A percentile compares a stretch with the other conserved stretches of the same genome.
These are phyloP conservation scores for Cyberlindnera amylophila DNA, from an alignment of 805 yeast species.

Conservation along the genomic window DNA sequence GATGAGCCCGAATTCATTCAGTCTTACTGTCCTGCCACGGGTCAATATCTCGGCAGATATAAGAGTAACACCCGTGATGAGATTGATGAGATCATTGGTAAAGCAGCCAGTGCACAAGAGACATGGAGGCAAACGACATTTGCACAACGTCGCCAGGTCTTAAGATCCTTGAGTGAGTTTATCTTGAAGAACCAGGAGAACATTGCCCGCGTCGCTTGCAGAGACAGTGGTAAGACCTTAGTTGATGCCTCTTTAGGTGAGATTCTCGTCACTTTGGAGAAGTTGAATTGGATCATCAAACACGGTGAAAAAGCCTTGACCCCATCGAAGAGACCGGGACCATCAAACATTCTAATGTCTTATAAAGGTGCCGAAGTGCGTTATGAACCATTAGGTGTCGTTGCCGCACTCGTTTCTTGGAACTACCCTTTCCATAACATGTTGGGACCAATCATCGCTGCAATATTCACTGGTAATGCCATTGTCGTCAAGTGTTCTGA, in stretches of 20 bases:
- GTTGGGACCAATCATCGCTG: constrained; percentile 88
- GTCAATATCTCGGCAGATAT: constrained; percentile 77
- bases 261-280: constrained; percentile 91
- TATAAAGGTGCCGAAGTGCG: constrained; percentile 92
- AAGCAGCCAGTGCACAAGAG: constrained; percentile 32
- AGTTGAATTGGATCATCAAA: constrained; percentile 81
- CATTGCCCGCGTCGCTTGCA: constrained; percentile 87
- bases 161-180: constrained; percentile 67
- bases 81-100: constrained; percentile 58
- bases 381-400: constrained; percentile 86
- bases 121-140: constrained; percentile 44
- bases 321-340: constrained; percentile 76
- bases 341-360: constrained; percentile 77
- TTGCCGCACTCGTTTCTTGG: constrained; percentile 92
- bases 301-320: constrained; percentile 71
- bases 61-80: constrained; percentile 61
- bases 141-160: constrained; percentile 62
- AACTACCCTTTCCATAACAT: constrained; percentile 95
- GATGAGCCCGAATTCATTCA: constrained; percentile 69
- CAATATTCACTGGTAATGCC: constrained; percentile 87
- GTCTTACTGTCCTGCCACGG: constrained; percentile 94
- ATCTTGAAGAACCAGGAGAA: constrained; percentile 79
- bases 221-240: constrained; percentile 96
- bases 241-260: constrained; percentile 96
- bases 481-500: constrained; percentile 93